These are phyloP conservation scores for Camellia oleifera DNA, from an alignment of 179 eudicot species.

Conservation along the genomic window DNA sequence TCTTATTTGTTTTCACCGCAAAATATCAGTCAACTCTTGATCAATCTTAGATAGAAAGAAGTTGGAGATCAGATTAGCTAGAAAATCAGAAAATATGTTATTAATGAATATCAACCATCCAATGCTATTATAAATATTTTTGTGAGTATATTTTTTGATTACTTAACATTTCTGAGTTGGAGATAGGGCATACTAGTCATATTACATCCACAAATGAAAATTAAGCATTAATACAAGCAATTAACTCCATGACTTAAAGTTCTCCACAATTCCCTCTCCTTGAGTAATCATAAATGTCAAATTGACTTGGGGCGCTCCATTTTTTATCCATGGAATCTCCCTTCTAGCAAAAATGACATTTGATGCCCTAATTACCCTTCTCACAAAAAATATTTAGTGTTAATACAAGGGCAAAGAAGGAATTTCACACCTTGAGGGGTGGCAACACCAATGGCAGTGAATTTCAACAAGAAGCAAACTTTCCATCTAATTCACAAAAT, in stretches of 20 bases:
- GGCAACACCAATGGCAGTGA: background rate
- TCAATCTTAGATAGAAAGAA: no score
- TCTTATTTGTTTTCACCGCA: no score
- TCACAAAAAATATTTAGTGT: background rate
- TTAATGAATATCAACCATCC: no score
- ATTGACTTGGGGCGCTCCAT: background rate
- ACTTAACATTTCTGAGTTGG: no score
- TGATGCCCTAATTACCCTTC: background rate
- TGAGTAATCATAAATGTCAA: background rate
- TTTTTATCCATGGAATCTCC: background rate
- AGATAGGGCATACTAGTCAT: no score
- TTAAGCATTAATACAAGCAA: background rate
- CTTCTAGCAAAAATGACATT: background rate
- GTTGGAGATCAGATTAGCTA: no score
- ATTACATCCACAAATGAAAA: background rate
- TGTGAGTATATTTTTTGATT: no score
- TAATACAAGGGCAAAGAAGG: background rate
- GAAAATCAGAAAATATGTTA: no score
- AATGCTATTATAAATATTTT: no score
- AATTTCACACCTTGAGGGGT: background rate
- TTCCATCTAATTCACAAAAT: slow-evolving; percentile 2
- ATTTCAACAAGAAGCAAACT: background rate
- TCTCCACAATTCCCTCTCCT: slow-evolving; percentile 5
- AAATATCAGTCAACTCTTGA: no score
- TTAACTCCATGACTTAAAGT: background rate